Base-by-base conservation (phyloP, 768 basidiomycete genomes). In the Tulasnella sp. region DNA sequence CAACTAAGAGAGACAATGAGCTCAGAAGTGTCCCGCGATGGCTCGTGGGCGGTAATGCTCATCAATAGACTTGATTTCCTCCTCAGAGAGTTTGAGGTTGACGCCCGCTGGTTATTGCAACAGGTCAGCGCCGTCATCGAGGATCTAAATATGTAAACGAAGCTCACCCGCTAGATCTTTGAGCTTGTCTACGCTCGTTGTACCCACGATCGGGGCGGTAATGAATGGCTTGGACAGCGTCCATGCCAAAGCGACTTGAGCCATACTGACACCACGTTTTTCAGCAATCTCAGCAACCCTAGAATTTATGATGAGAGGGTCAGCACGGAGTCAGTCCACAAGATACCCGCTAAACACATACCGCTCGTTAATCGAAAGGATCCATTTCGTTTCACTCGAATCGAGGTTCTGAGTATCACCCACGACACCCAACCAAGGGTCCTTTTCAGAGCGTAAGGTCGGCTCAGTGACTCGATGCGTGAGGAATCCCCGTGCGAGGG, bases 181-280 rank as follows among this genome's bases (percentile, higher is more conserved):
- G 25, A 82, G 66, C 55, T 80, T 77, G 27, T 77, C 69, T 4
- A 75, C 59, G 29, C 73, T 77, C 1, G 76, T 78, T 0, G 74
- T 71, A 0, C 80, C 81, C 32, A 82, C 72, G 62, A 83, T 79
- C 0, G 81, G 81, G 1, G 79, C 80, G 0, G 78, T 69, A 4
- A 82, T 74, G 25, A n/a, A 43, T 4, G 41, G 42, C 42, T 57
- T 57, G 23, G 55, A 27, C 1, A 57, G 41, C 23, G 31, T 67
- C 80, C 80, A 82, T 11, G 78, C 76, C 23, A 79, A 61, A 2
- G 77, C 70, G 6, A 80, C 67, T 36, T 57, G 55, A 1, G 55
- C 55, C 55, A 57, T 57, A 32, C 55, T 57, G 34, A 57, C 42
- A 11, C 31, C 31, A 21, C 55, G 14, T 27, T 36, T 40, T 25